phyloP scores from a whole-genome alignment of 2,329 filamentous ascomycete species.

The Apiospora phragmitis region DNA sequence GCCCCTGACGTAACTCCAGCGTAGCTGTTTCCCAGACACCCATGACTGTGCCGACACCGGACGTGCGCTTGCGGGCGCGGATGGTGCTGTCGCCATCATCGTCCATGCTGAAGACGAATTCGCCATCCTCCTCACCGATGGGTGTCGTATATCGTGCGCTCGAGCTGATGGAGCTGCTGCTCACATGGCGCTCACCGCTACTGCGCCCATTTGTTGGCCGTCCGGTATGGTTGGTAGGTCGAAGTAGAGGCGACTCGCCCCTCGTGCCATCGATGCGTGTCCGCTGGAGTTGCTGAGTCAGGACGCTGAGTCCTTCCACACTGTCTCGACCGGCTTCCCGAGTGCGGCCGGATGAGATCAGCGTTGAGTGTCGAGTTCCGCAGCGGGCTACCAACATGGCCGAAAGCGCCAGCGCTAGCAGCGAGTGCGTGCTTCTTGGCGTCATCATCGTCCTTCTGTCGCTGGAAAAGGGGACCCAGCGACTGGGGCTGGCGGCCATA shows the following conservation, averaged over 20 bases:
- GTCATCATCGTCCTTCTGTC: constrained; percentile 60
- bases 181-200: constrained; percentile 58
- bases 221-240: constrained; percentile 46
- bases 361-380: constrained; percentile 63
- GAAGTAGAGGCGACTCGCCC: constrained; percentile 46
- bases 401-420: constrained; percentile 49
- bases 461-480: constrained; percentile 62
- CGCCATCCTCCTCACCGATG: constrained; percentile 64
- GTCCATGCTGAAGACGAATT: constrained; percentile 68
- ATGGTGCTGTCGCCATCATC: constrained; percentile 52
- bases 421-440: constrained; percentile 48
- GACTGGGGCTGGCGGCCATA: constrained; percentile 57
- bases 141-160: constrained; percentile 63
- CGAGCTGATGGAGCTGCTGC: constrained; percentile 58
- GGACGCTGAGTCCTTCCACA: constrained; percentile 54
- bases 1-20: constrained; percentile 28
- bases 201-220: constrained; percentile 41
- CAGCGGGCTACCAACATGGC: constrained; percentile 65
- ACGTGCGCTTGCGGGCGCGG: constrained; percentile 49
- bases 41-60: constrained; percentile 37
- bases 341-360: constrained; percentile 46
- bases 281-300: constrained; percentile 63
- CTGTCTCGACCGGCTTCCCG: constrained; percentile 45
- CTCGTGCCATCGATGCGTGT: constrained; percentile 53
- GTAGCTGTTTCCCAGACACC: constrained; percentile 34